phyloP scores from a whole-genome alignment of 2,329 filamentous ascomycete genomes.

The Pseudogymnoascus sp. region DNA sequence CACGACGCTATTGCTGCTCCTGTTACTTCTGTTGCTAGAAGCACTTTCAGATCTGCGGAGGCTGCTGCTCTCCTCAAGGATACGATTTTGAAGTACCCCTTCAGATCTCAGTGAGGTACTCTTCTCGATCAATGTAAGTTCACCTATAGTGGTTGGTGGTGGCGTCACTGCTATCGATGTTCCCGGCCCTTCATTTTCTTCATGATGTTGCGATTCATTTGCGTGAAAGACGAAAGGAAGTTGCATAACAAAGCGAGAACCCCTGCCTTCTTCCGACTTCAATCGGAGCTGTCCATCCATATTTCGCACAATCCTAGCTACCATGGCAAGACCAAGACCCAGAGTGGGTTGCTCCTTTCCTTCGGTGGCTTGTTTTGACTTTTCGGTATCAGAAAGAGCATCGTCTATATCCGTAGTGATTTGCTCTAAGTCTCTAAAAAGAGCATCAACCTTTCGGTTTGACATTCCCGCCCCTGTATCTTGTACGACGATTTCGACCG shows the following conservation, averaged over 20 bases:
- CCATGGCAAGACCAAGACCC: conserved; percentile 77
- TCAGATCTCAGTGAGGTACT: conserved; percentile 26
- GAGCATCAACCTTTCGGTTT: conserved; percentile 46
- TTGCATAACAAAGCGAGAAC: conserved; percentile 74
- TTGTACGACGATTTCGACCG: conserved; percentile 65
- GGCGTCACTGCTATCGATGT: conserved; percentile 5
- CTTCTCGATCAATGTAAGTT: conserved; percentile 55
- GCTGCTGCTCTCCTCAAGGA: conserved; percentile 21
- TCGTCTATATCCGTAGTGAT: conserved; percentile 37
- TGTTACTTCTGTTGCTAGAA: conserved; percentile 25
- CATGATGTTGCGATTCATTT: conserved; percentile 27
- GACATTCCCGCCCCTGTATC: conserved; percentile 72
- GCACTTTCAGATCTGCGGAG: conserved; percentile 23
- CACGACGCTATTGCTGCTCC: conserved; percentile 53
- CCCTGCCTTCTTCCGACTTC: conserved; percentile 75
- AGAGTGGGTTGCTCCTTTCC: conserved; percentile 44
- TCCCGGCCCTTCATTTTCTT: conserved; percentile 20
- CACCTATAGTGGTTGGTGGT: conserved; percentile 33
- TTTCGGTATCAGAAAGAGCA: conserved; percentile 15
- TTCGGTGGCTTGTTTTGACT: conserved; percentile 28
- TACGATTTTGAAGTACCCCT: conserved; percentile 15
- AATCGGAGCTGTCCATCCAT: conserved; percentile 83
- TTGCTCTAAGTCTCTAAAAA: conserved; percentile 53
- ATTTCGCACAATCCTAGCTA: conserved; percentile 78
- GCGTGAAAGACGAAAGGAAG: conserved; percentile 63